Evolutionary conservation across 495 filamentous ascomycete genomes (phyloP), one percentile per base, ranked within the genome.

Genomic region (Copromyces sp.): DNA sequence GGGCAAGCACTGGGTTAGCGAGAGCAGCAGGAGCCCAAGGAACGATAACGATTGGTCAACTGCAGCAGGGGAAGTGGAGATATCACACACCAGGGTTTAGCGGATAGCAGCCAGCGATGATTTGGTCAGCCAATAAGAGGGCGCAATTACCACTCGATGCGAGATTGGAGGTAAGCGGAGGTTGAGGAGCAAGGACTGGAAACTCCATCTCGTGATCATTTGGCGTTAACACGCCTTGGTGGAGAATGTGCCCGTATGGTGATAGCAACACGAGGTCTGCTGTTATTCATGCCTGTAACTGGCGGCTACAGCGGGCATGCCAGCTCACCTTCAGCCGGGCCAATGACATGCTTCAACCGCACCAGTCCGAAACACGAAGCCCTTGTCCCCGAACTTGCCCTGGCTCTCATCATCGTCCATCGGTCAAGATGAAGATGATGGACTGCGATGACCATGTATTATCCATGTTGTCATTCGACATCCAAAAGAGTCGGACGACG

Each of bases 41-140:
- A 71, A 71, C 73, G 73, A 70, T 76, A 69, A 73, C 74, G 75
- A 82, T 74, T 82, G 80, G 80, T 40, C 39, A 69, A 70, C 41
- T 53, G 78, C 71, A 75, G 75, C 77, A 80, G 76, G 77, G 77
- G 75, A 69, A 69, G 68, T 32, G 69, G 65, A 41, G 70, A 70
- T 73, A 69, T 71, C 72, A 74, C 74, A 24, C 24, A 24, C 24
- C 0, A 76, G 75, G 75, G 78, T 73, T 77, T 71, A 80, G 80
- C 79, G 79, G 79, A 80, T 81, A 77, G 76, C 71, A 70, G 74
- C 68, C 75, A 77, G 73, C 72, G 72, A 65, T 80, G 77, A 59
- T 35, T 40, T 41, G 32, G 42, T 38, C 68, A 35, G 68, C 78
- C 74, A 81, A 81, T 80, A 39, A 75, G 20, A 20, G 9, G 6